Conservation (phyloP, 1,284 basidiomycete species). For the Tausonia pullulans region DNA sequence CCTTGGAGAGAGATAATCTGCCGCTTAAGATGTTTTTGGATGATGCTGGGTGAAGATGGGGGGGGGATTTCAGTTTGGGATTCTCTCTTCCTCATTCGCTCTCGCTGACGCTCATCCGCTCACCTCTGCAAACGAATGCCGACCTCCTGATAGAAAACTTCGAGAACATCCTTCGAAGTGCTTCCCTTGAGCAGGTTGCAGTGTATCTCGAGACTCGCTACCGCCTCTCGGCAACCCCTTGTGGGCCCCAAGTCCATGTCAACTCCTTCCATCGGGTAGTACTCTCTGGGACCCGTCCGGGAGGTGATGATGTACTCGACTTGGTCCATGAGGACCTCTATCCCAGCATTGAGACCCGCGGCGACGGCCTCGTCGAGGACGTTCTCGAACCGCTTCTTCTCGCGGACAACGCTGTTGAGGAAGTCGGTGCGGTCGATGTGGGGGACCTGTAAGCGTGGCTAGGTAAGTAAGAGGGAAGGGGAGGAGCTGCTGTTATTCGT, state of each 20-base stretch:
- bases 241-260: slow-evolving; percentile 72
- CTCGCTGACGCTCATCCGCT: slow-evolving; percentile 23
- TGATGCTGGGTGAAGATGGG: slow-evolving; percentile 46
- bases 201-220: slow-evolving; percentile 75
- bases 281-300: slow-evolving; percentile 73
- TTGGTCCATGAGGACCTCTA: slow-evolving; percentile 92
- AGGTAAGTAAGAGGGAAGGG: not conserved
- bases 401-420: slow-evolving; percentile 79
- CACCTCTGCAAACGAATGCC: slow-evolving; percentile 83
- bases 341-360: slow-evolving; percentile 81
- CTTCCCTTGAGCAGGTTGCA: slow-evolving; percentile 83
- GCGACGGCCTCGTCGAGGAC: slow-evolving; percentile 86
- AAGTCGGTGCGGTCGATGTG: slow-evolving; percentile 90
- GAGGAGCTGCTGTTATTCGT: not conserved
- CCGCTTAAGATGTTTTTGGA: slow-evolving; percentile 92
- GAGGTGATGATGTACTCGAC: slow-evolving; percentile 86
- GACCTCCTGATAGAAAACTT: slow-evolving; percentile 96
- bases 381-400: slow-evolving; percentile 93
- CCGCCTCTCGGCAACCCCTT: slow-evolving; percentile 70
- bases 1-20: slow-evolving; percentile 90
- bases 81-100: not conserved
- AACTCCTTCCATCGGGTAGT: slow-evolving; percentile 70
- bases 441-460: slow-evolving; percentile 44
- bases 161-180: slow-evolving; percentile 88
- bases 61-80: not conserved